phyloP scores from a whole-genome alignment of 2,329 filamentous ascomycete genomes.

The Stemphylium lycopersici region DNA sequence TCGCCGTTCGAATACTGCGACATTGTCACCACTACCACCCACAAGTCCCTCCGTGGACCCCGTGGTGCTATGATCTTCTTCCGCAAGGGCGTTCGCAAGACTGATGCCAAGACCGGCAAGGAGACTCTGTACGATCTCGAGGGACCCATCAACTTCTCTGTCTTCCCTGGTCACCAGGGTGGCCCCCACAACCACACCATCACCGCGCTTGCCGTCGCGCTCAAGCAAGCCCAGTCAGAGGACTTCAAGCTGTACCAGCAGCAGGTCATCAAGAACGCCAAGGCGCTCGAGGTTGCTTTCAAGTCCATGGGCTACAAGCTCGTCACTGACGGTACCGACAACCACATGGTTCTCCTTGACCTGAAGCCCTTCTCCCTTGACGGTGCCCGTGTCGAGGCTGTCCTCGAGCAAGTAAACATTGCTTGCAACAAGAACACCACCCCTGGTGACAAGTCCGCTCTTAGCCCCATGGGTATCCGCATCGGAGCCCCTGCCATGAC shows the following conservation, averaged over 20 bases:
- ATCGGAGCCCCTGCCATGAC: constrained; percentile 99
- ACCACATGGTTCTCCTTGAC: constrained; percentile 95
- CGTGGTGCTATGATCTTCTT: constrained; percentile 98
- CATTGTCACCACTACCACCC: constrained; percentile 95
- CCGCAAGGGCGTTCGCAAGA: constrained; percentile 85
- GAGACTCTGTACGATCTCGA: constrained; percentile 91
- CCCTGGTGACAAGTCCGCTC: constrained; percentile 89
- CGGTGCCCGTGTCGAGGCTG: constrained; percentile 91
- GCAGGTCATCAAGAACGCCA: constrained; percentile 90
- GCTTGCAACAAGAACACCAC: constrained; percentile 99
- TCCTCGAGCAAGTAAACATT: constrained; percentile 98
- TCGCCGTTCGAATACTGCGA: constrained; percentile 89
- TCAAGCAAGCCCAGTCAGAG: constrained; percentile 88
- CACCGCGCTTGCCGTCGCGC: constrained; percentile 90
- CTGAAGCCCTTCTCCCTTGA: constrained; percentile 86
- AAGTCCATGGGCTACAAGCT: constrained; percentile 80
- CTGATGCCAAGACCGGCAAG: constrained; percentile 83
- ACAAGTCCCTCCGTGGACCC: constrained; percentile 95
- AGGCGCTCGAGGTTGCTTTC: constrained; percentile 79
- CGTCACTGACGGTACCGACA: constrained; percentile 94
- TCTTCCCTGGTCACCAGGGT: constrained; percentile 98
- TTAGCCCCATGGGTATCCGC: constrained; percentile 89
- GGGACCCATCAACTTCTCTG: constrained; percentile 96
- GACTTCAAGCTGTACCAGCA: constrained; percentile 96
- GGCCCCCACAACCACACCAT: constrained; percentile 99